phyloP scores from a whole-genome alignment of 805 yeast genomes.

The Candida sithepensis region DNA sequence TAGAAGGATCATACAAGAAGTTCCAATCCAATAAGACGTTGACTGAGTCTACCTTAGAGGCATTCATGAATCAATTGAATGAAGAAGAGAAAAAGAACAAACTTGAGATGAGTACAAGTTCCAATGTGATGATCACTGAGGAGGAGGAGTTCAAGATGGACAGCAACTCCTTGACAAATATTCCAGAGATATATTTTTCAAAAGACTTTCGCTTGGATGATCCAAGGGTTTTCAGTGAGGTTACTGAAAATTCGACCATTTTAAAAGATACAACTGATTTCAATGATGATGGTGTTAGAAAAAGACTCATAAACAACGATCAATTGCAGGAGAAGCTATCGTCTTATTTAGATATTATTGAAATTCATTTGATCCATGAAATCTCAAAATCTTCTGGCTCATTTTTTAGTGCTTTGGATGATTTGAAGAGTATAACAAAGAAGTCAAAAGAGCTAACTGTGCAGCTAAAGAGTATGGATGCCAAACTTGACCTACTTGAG shows the following conservation, averaged over 20 bases:
- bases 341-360: slow-evolving; percentile 80
- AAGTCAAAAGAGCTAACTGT: slow-evolving; percentile 51
- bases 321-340: slow-evolving; percentile 74
- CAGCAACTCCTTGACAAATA: slow-evolving; percentile 34
- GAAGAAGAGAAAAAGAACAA: slow-evolving; percentile 20
- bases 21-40: slow-evolving; percentile 41
- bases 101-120: slow-evolving; percentile 4
- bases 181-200: slow-evolving; percentile 70
- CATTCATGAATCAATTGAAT: slow-evolving; percentile 25
- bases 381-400: slow-evolving; percentile 81
- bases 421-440: slow-evolving; percentile 59
- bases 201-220: slow-evolving; percentile 78
- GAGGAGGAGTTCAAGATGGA: slow-evolving; percentile 23
- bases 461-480: slow-evolving; percentile 43
- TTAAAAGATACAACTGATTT: slow-evolving; percentile 30
- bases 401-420: slow-evolving; percentile 81
- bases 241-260: slow-evolving; percentile 55
- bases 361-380: slow-evolving; percentile 73
- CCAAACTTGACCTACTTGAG: slow-evolving; percentile 44
- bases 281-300: slow-evolving; percentile 28
- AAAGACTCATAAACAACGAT: slow-evolving; percentile 47
- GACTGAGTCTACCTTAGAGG: slow-evolving; percentile 40
- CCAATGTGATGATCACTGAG: slow-evolving; percentile 13
- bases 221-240: slow-evolving; percentile 77
- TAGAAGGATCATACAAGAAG: slow-evolving; percentile 42